Conservation (phyloP, 352 stramenopile species). For the Phytopythium cucurbitacearum region DNA sequence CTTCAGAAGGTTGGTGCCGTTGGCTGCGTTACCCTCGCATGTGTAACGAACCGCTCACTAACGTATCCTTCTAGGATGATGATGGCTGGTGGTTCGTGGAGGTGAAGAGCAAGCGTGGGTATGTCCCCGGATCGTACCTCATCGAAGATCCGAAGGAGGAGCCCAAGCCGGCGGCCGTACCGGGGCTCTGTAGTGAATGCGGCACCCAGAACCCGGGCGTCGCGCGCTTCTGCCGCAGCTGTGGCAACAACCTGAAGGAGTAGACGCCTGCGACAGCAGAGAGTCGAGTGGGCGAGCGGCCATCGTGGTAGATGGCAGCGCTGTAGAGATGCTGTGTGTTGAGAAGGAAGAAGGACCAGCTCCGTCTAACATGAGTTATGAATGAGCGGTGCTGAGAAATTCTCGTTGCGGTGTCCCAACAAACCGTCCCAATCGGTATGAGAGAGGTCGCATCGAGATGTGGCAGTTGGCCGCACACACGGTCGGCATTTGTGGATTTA, state of each 20-base stretch:
- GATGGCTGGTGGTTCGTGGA: slow-evolving; percentile 85
- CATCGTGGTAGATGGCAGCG: too few relatives aligned
- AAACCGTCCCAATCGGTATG: too few relatives aligned
- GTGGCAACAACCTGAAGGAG: slow-evolving; percentile 65
- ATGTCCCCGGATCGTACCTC: slow-evolving; percentile 80
- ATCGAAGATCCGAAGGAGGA: slow-evolving; percentile 61
- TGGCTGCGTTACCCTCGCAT: not conserved
- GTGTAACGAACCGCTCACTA: not conserved
- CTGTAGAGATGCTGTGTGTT: too few relatives aligned
- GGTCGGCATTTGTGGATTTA: too few relatives aligned
- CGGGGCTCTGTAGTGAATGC: slow-evolving; percentile 67
- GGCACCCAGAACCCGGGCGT: slow-evolving; percentile 69
- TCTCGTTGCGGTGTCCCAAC: too few relatives aligned
- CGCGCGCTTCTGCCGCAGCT: slow-evolving; percentile 77
- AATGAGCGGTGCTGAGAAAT: too few relatives aligned
- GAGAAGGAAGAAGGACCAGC: too few relatives aligned
- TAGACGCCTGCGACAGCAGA: slow-evolving; percentile 14
- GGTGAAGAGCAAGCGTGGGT: slow-evolving; percentile 59
- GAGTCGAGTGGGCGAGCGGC: too few relatives aligned
- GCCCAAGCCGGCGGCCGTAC: slow-evolving; percentile 24
- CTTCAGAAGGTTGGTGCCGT: slow-evolving; percentile 56
- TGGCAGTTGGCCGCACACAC: too few relatives aligned
- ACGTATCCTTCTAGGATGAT: slow-evolving; percentile 36
- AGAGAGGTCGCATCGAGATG: too few relatives aligned
- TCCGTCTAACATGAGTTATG: too few relatives aligned